These are phyloP conservation scores for Sechiopsis laciniata DNA, from an alignment of 306 rosid genomes.

Conservation along the genomic window DNA sequence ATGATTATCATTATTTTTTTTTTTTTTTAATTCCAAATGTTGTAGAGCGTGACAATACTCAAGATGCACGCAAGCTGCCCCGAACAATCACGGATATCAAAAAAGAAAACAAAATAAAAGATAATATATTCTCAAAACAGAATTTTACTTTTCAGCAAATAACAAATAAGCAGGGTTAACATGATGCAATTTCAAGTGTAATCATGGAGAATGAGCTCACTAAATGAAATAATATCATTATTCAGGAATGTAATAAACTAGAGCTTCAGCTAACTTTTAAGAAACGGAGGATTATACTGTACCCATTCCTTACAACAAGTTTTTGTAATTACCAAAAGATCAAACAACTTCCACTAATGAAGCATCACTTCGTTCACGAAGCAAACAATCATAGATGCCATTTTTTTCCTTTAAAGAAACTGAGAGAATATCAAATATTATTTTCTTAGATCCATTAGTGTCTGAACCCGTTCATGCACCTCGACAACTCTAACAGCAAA, in stretches of 20 bases:
- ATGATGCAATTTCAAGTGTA: not conserved
- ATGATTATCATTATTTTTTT: too few relatives aligned
- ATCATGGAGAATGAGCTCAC: not conserved
- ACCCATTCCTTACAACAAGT: not conserved
- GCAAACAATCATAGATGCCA: not conserved
- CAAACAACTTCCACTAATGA: too few relatives aligned
- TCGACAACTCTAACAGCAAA: too few relatives aligned
- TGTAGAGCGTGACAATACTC: too few relatives aligned
- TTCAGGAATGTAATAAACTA: not conserved
- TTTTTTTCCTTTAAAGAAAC: too few relatives aligned
- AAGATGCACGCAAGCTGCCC: too few relatives aligned
- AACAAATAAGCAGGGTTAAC: not conserved
- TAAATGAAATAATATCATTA: not conserved
- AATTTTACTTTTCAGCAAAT: not conserved
- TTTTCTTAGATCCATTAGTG: too few relatives aligned
- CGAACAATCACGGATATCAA: too few relatives aligned
- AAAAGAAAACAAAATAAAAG: not conserved
- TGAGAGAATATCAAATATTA: too few relatives aligned
- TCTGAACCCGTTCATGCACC: too few relatives aligned
- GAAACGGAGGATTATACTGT: not conserved
- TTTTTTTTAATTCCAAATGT: too few relatives aligned
- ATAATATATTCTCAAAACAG: not conserved
- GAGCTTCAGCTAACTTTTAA: not conserved
- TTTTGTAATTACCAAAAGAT: not conserved
- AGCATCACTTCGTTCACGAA: too few relatives aligned